A percentile compares a stretch with the other conserved stretches of the same genome.
Evolutionary conservation across 2,329 filamentous ascomycete species (phyloP).

Genomic region (Trichoderma lentiforme): DNA sequence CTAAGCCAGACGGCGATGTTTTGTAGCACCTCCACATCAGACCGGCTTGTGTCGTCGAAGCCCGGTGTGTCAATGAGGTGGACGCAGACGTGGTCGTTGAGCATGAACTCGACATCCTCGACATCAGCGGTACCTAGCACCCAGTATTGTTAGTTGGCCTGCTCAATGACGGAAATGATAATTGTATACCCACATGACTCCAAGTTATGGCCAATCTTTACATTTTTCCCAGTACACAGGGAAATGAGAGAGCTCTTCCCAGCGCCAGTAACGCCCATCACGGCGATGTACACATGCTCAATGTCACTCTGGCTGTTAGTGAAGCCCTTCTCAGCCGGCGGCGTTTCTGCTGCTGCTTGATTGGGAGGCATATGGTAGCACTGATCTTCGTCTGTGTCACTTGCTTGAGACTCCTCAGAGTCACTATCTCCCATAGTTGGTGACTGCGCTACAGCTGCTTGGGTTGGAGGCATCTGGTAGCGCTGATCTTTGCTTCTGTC

Average conservation of each 20-base stretch:
- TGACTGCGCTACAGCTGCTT: not conserved
- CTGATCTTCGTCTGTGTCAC: not conserved
- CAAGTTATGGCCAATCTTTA: not conserved
- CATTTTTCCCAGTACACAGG: not conserved
- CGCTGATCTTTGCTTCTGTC: not conserved
- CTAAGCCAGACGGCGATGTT: not conserved
- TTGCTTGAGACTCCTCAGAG: not conserved
- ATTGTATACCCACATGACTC: not conserved
- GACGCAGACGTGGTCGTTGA: not conserved
- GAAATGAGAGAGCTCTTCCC: not conserved
- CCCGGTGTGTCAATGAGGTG: not conserved
- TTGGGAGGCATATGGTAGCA: not conserved
- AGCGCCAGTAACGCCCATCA: not conserved
- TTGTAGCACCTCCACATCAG: not conserved
- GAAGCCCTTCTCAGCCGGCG: not conserved
- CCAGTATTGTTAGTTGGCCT: not conserved
- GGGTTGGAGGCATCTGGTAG: not conserved
- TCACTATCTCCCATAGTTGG: not conserved
- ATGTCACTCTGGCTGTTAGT: rapidly evolving
- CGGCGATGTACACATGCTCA: not conserved
- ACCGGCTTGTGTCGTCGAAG: not conserved
- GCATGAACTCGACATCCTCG: not conserved
- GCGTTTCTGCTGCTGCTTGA: rapidly evolving
- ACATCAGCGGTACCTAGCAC: not conserved
- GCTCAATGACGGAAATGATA: rapidly evolving